Percentiles rank a stretch among this genome's conserved stretches.
phyloP scores from a whole-genome alignment of 768 basidiomycete genomes.

The Leccinum fibrillosum region DNA sequence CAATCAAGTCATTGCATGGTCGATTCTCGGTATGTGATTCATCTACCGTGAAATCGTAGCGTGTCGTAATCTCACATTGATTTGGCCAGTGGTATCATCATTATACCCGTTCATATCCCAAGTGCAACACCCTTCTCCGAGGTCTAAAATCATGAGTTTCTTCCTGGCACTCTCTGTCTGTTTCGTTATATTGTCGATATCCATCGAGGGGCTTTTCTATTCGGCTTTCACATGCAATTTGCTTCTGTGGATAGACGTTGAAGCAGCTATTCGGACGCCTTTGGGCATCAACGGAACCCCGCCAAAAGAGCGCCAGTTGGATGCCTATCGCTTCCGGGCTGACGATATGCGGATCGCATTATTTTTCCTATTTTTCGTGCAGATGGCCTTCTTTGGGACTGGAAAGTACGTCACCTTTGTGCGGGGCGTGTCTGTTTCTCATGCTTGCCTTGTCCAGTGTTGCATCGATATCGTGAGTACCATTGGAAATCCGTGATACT shows the following conservation, averaged over 20 bases:
- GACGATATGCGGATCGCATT: conserved; percentile 73
- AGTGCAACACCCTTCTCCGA: conserved; percentile 35
- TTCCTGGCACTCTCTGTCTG: conserved; percentile 73
- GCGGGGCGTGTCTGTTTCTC: neutral
- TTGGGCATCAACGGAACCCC: neutral
- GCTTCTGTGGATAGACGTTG: conserved; percentile 65
- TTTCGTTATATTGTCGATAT: conserved; percentile 79
- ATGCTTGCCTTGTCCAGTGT: conserved; percentile 43
- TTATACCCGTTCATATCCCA: conserved; percentile 46
- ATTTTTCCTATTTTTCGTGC: conserved; percentile 84
- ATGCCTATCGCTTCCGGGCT: conserved; percentile 42
- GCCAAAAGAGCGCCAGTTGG: neutral
- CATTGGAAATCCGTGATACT: neutral
- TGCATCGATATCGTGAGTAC: conserved; percentile 75
- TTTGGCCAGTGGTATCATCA: conserved; percentile 50
- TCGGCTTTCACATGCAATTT: conserved; percentile 63
- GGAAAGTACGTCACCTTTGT: conserved; percentile 58
- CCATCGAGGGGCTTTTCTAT: conserved; percentile 79
- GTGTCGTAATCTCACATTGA: neutral
- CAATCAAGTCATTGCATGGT: conserved; percentile 67
- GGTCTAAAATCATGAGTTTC: conserved; percentile 54
- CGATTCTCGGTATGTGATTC: conserved; percentile 50
- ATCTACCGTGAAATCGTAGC: neutral
- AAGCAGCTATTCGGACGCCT: conserved; percentile 33
- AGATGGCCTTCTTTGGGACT: conserved; percentile 82